Base-by-base conservation (phyloP, 2,329 filamentous ascomycete species). In the Nothomitra cinnamomea region DNA sequence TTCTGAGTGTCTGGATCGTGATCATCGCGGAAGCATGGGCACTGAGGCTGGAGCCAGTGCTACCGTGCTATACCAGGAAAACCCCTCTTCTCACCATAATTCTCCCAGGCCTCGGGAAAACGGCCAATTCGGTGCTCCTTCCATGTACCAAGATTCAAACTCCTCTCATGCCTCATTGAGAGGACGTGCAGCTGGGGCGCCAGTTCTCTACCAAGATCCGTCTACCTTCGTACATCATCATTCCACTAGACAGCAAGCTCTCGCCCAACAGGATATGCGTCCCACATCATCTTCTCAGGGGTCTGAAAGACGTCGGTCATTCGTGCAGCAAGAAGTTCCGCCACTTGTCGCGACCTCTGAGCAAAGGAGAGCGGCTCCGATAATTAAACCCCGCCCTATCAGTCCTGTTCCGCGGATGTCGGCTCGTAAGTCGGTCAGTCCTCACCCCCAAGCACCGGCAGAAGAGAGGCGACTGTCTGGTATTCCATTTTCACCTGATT, bases 401-500 rank as follows among this genome's bases (percentile, higher is more conserved):
- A 75, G 69, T 45, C 74, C 74, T 13, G 65, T 64, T 61, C 43
- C 58, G 73, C 54, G 65, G 60, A 41, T 17, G 10, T 69, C 71
- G 7, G 69, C 69, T 6, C 78, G 85, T 52, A 89, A 89, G 64
- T 87, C 84, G 1, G 77, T 88, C 32, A 87, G 83, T 60, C 83
- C 85, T 1, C 76, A 77, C 1, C 83, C 84, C 57, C 75, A 64
- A 21, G 71, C 64, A 38, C 64, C 67, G 53, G 72, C 69, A 48
- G 65, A 64, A 43, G 65, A 69, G 48, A 72, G 77, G 55, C 69
- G 76, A 51, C 60, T 77, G 3, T 83, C 82, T 1, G 76, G 74
- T 15, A 67, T 84, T 2, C 84, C 84, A 0, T 90, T 87, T 60
- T 78, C 80, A 0, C 85, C 85, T 0, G 85, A 89, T 62, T 82